Evolutionary conservation across 129 eudicot genomes (phyloP).

Genomic region (Helichrysum umbraculigerum): DNA sequence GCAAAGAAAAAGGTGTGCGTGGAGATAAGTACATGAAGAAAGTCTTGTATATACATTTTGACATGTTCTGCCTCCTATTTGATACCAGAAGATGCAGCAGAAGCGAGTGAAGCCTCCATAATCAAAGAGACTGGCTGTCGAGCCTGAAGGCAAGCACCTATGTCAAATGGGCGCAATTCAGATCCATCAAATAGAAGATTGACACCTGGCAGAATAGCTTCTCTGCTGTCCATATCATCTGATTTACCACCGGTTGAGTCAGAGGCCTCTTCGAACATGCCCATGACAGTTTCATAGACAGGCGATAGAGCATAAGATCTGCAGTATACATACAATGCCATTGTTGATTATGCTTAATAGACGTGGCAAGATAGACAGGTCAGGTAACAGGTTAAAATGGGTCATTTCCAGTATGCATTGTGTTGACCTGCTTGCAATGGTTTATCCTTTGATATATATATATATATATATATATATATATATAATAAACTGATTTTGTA

Average conservation of each 20-base stretch:
- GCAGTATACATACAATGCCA: slow-evolving; percentile 30
- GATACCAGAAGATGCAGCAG: slow-evolving; percentile 54
- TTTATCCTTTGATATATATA: too few relatives aligned
- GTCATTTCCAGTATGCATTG: background rate
- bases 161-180: slow-evolving; percentile 90
- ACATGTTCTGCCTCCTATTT: slow-evolving; percentile 43
- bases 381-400: background rate
- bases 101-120: slow-evolving; percentile 86
- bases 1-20: slow-evolving; percentile 18
- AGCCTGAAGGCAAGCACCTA: slow-evolving; percentile 97
- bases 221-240: slow-evolving; percentile 80
- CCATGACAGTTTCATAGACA: slow-evolving; percentile 69
- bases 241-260: slow-evolving; percentile 43
- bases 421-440: too few relatives aligned
- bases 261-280: slow-evolving; percentile 68
- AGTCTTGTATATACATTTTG: slow-evolving; percentile 26
- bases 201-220: slow-evolving; percentile 85
- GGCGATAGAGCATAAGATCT: slow-evolving; percentile 91
- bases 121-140: slow-evolving; percentile 89
- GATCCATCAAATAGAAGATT: slow-evolving; percentile 89
- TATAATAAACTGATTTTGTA: too few relatives aligned
- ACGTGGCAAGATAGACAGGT: too few relatives aligned
- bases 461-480: too few relatives aligned
- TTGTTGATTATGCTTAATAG: background rate
- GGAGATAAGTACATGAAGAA: slow-evolving; percentile 21